A percentile compares a stretch with the other conserved stretches of the same genome.
Evolutionary conservation across 371 early-diverging fungal species (phyloP).

Genomic region (Saksenaea vasiformis): DNA sequence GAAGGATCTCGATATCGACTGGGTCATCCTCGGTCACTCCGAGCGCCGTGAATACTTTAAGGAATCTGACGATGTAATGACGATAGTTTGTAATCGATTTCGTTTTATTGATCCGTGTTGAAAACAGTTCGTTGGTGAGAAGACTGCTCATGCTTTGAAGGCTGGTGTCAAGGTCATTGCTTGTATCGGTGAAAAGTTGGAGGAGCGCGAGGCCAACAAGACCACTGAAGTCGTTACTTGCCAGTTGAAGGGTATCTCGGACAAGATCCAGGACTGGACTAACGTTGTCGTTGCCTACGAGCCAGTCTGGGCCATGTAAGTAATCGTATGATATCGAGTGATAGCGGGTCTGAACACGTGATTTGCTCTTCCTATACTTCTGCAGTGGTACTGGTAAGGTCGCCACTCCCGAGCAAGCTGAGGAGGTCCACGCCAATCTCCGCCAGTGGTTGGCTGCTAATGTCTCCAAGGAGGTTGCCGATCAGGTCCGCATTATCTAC

Average conservation of each 20-base stretch:
- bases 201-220: constrained; percentile 88
- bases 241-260: constrained; percentile 87
- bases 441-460: constrained; percentile 86
- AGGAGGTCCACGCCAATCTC: constrained; percentile 93
- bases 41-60: constrained; percentile 95
- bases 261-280: constrained; percentile 78
- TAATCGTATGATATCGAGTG: background rate
- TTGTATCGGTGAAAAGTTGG: constrained; percentile 97
- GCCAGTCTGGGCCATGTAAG: constrained; percentile 98
- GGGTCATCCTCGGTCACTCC: constrained; percentile 99
- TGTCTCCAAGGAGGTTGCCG: constrained; percentile 83
- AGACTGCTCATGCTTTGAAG: constrained; percentile 87
- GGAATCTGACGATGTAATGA: constrained; percentile 83
- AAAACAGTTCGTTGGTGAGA: constrained; percentile 72
- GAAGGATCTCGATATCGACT: constrained; percentile 93
- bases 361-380: background rate
- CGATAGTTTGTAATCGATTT: background rate
- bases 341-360: background rate
- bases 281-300: constrained; percentile 99
- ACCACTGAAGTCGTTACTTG: constrained; percentile 89
- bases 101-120: background rate
- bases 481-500: constrained; percentile 93
- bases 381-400: constrained; percentile 95
- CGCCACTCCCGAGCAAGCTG: constrained; percentile 96
- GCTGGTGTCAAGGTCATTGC: constrained; percentile 93